phyloP scores from a whole-genome alignment of 2,329 filamentous ascomycete genomes.

The Chaetomiaceae sp. region DNA sequence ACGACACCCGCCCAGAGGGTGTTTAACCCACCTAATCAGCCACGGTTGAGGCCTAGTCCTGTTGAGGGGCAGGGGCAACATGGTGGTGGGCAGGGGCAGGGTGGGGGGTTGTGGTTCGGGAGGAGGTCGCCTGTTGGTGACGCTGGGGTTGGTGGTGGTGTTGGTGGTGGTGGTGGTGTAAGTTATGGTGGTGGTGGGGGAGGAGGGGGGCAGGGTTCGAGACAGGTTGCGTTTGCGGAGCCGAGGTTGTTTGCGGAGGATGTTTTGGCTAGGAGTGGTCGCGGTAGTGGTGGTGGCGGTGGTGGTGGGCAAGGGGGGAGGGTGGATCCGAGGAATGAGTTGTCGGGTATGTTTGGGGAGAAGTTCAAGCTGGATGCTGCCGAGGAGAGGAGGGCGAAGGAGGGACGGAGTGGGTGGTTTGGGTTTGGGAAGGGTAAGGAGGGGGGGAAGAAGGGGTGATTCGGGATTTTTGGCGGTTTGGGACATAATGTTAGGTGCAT shows the following conservation, averaged over 20 bases:
- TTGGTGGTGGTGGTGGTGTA: slow-evolving; percentile 8
- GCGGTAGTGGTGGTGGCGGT: neutral
- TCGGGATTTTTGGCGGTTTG: too few species aligned
- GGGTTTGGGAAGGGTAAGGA: neutral
- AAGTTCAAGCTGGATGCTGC: slow-evolving; percentile 38
- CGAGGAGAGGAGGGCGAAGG: slow-evolving; percentile 21
- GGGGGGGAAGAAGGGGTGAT: neutral
- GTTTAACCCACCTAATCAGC: slow-evolving; percentile 56
- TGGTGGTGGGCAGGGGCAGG: slow-evolving; percentile 29
- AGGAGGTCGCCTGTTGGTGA: neutral
- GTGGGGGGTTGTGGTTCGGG: slow-evolving; percentile 48
- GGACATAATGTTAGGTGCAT: too few species aligned
- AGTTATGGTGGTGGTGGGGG: slow-evolving; percentile 4
- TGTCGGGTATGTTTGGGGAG: slow-evolving; percentile 42
- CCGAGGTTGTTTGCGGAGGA: slow-evolving; percentile 55
- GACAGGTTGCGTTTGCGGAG: slow-evolving; percentile 45
- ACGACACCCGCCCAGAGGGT: slow-evolving; percentile 58
- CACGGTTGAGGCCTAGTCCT: slow-evolving; percentile 45
- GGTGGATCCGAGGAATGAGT: slow-evolving; percentile 38
- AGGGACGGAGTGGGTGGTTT: slow-evolving; percentile 14
- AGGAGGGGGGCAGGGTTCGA: neutral
- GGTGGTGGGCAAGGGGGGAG: neutral
- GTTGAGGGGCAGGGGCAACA: slow-evolving; percentile 29
- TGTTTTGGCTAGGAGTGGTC: slow-evolving; percentile 9
- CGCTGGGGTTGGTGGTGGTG: slow-evolving; percentile 1